Percentiles rank a stretch among this genome's conserved stretches.
Conservation (phyloP, 768 basidiomycete species). For the Terana coerulea region DNA sequence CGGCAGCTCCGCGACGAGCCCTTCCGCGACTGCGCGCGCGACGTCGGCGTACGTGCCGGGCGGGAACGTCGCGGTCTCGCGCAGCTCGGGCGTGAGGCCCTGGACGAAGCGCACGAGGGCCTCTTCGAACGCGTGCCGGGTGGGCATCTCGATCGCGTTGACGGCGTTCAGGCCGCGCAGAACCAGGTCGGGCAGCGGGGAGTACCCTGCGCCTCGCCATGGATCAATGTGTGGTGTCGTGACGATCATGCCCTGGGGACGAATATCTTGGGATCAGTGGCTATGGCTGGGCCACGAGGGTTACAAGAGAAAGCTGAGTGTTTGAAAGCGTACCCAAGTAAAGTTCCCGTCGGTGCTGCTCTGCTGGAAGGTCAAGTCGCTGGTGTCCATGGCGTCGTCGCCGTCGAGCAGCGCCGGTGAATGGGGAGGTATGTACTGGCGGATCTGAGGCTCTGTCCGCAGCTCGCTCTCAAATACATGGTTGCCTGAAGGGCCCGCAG, state of each 20-base stretch:
- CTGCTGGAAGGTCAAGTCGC: conserved; percentile 17
- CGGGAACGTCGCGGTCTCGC: conserved; percentile 56
- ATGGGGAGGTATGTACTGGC: conserved; percentile 23
- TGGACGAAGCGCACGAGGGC: conserved; percentile 44
- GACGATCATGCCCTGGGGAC: conserved; percentile 33
- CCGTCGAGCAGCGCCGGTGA: conserved; percentile 18
- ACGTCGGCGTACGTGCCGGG: conserved; percentile 52
- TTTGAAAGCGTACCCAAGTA: conserved; percentile 30
- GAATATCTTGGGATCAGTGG: conserved; percentile 29
- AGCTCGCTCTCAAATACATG: conserved; percentile 21
- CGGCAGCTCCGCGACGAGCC: conserved; percentile 28
- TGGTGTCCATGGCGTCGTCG: conserved; percentile 20
- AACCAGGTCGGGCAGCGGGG: conserved; percentile 56
- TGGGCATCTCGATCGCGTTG: conserved; percentile 58
- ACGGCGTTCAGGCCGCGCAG: conserved; percentile 50
- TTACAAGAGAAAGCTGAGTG: not conserved
- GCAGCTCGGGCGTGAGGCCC: conserved; percentile 49
- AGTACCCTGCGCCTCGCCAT: conserved; percentile 56
- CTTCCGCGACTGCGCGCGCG: conserved; percentile 42
- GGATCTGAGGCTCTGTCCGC: conserved; percentile 23
- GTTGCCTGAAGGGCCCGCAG: conserved; percentile 15
- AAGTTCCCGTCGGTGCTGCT: conserved; percentile 34
- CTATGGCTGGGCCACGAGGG: not conserved
- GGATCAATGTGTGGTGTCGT: conserved; percentile 47
- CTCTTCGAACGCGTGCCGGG: conserved; percentile 49